Conservation (phyloP, 495 filamentous ascomycete genomes). For the Clohesyomyces aquaticus region DNA sequence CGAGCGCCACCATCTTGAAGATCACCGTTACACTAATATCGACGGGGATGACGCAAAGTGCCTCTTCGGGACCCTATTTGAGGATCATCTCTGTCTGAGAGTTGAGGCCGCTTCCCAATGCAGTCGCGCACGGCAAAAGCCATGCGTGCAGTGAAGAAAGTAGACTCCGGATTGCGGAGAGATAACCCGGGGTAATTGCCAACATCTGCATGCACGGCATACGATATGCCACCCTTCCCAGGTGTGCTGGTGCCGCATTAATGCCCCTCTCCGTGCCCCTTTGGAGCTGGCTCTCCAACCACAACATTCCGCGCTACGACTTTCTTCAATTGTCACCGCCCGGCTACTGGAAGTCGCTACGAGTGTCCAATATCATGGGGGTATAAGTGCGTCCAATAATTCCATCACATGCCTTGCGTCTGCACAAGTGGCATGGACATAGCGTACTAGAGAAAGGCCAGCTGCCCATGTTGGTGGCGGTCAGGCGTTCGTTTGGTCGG, state of each 20-base stretch:
- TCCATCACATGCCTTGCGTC: constrained; percentile 20
- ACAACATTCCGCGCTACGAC: constrained; percentile 32
- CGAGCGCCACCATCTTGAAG: not conserved
- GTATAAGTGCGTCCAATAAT: constrained; percentile 28
- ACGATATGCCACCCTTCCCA: constrained; percentile 23
- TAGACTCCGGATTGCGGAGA: constrained; percentile 29
- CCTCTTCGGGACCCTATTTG: not conserved
- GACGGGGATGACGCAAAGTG: not conserved
- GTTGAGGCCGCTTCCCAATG: constrained; percentile 18
- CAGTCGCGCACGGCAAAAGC: constrained; percentile 10
- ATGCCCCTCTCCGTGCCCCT: constrained; percentile 16
- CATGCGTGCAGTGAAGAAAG: not conserved
- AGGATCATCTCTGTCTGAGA: constrained; percentile 11
- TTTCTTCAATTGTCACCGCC: constrained; percentile 18
- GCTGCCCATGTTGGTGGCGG: constrained; percentile 29
- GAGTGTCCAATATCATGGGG: constrained; percentile 16
- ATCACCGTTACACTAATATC: constrained; percentile 16
- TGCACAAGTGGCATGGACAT: not conserved
- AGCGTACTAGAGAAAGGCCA: constrained; percentile 17
- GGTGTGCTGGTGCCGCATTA: constrained; percentile 12
- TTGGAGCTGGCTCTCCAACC: constrained; percentile 13
- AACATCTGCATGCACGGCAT: constrained; percentile 35
- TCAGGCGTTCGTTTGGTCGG: not conserved
- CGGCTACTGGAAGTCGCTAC: not conserved
- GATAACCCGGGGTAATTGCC: constrained; percentile 12